phyloP scores from a whole-genome alignment of 2,329 filamentous ascomycete species.

The Diaporthe longicolla region DNA sequence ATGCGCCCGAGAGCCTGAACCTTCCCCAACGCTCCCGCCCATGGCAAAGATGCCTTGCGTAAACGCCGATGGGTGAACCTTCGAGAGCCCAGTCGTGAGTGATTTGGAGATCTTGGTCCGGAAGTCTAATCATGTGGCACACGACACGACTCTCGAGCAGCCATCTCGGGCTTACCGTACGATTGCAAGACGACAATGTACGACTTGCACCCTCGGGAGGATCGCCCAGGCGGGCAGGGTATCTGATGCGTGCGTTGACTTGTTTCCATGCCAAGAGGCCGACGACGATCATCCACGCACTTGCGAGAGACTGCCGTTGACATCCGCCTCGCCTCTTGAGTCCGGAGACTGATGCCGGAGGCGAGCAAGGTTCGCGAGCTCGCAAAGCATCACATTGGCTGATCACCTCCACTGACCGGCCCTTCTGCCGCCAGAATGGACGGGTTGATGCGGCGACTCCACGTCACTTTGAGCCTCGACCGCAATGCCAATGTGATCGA shows the following conservation, averaged over 20 bases:
- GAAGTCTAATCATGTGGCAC: constrained; percentile 15
- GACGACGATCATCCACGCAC: constrained; percentile 10
- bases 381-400: constrained; percentile 12
- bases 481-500: constrained; percentile 24
- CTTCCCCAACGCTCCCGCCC: constrained; percentile 6
- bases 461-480: constrained; percentile 9
- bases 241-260: constrained; percentile 1
- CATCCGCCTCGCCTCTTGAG: constrained; percentile 1
- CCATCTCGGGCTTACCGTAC: constrained; percentile 10
- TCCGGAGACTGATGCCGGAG: constrained; percentile 3
- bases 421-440: not conserved
- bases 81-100: constrained; percentile 10
- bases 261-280: constrained; percentile 35
- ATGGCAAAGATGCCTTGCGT: constrained; percentile 18
- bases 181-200: not conserved
- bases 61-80: constrained; percentile 29
- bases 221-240: constrained; percentile 8
- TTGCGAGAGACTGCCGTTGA: constrained; percentile 2
- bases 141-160: constrained; percentile 13
- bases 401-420: not conserved
- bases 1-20: constrained; percentile 28
- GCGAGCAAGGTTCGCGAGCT: constrained; percentile 9
- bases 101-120: constrained; percentile 15
- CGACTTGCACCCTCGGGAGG: constrained; percentile 5
- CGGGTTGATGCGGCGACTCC: constrained; percentile 6